Base-by-base conservation (phyloP, 2,329 filamentous ascomycete genomes). In the Salinomyces thailandicus region DNA sequence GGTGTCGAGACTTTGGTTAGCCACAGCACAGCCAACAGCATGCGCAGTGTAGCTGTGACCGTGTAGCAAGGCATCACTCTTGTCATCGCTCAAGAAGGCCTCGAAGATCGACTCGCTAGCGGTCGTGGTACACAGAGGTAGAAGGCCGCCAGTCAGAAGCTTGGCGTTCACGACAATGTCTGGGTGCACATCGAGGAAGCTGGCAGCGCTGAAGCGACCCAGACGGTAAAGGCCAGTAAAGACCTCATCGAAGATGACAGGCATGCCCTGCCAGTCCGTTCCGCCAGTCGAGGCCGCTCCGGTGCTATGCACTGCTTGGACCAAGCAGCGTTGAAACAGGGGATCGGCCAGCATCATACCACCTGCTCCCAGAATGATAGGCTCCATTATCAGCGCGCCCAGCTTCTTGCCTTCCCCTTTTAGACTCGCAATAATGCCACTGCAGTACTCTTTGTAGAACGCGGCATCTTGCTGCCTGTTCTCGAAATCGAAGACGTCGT, bases 31-130 rank as follows among this genome's bases (percentile, higher is more conserved):
- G 0, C 85, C 85, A 1, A 91, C 72, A 0, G 85, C 72, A 57
- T 93, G 84, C 0, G 85, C 85, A 0, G 85, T 93, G 60, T 93
- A 93, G 56, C 82, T 89, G 55, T 93, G 85, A 0, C 85, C 85
- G 48, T 93, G 85, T 3, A 93, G 64, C 4, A 93, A 61, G 0
- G 85, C 85, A 47, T 89, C 82, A 0, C 73, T 76, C 61, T 91
- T 93, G 33, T 85, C 77, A 1, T 73, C 66, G 35, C 79, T 78
- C 9, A 73, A 63, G 52, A 93, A 93, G 0, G 75, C 73, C 1
- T 74, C 53, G 57, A 86, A 91, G 31, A 93, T 79, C 40, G 68
- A 70, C 40, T 85, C 68, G 22, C 80, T 85, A 0, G 85, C 82
- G 3, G 83, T 62, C 0, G 85, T 93, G 0, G 78, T 72, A 50